These are phyloP conservation scores for Albizia julibrissin DNA, from an alignment of 306 rosid species.

Conservation along the genomic window DNA sequence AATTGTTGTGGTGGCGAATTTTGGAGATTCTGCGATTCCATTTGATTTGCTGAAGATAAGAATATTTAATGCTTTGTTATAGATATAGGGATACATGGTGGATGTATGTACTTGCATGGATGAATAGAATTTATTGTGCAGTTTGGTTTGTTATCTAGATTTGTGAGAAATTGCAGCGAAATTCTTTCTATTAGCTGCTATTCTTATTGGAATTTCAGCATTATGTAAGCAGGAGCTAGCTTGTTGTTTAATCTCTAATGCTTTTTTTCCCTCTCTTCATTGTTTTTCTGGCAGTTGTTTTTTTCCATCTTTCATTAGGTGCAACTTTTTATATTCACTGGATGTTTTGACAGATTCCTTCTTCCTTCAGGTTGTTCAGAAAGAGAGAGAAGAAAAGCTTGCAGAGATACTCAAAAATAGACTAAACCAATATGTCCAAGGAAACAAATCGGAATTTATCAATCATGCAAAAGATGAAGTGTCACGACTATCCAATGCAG, in stretches of 20 bases:
- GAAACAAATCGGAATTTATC: conserved; percentile 72
- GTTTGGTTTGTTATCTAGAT: background rate
- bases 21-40: background rate
- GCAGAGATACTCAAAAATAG: conserved; percentile 69
- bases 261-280: background rate
- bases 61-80: background rate
- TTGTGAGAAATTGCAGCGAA: background rate
- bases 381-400: conserved; percentile 95
- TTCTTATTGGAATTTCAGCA: background rate
- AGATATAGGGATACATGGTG: background rate
- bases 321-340: conserved; percentile 10
- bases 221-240: background rate
- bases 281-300: background rate
- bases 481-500: conserved; percentile 83
- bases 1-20: background rate
- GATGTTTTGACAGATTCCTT: conserved; percentile 25
- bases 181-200: background rate
- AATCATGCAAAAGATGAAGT: conserved; percentile 83
- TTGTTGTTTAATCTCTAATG: background rate
- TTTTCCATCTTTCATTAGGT: conserved; percentile 21
- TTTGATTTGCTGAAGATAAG: background rate
- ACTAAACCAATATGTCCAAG: conserved; percentile 81
- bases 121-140: background rate
- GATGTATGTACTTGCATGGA: background rate
- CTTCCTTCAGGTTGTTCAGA: conserved; percentile 76